Percentiles rank a stretch among this genome's conserved stretches.
phyloP scores from a whole-genome alignment of 306 rosid species.

The Lathyrus sativus region DNA sequence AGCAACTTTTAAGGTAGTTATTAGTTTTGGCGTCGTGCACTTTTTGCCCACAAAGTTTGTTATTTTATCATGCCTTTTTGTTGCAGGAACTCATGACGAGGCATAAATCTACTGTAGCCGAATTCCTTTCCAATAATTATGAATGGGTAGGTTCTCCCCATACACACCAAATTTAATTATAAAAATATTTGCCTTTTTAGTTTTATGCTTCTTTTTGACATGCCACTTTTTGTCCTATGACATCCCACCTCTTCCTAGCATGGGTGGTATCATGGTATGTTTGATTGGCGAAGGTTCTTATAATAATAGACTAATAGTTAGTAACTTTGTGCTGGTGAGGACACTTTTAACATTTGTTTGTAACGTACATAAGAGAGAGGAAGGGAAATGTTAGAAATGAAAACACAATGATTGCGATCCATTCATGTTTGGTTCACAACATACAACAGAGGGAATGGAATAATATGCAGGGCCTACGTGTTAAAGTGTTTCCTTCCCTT shows the following conservation, averaged over 20 bases:
- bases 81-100: conserved; percentile 92
- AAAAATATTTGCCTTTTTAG: neutral
- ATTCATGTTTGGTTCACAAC: neutral
- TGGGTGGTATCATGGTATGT: conserved; percentile 2
- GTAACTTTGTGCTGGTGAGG: conserved; percentile 1
- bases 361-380: neutral
- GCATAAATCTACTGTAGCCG: conserved; percentile 93
- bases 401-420: neutral
- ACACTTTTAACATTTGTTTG: conserved; percentile 2
- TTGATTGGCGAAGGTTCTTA: conserved; percentile 1
- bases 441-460: neutral
- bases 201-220: conserved; percentile 18
- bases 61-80: conserved; percentile 32
- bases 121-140: conserved; percentile 78
- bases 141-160: conserved; percentile 67
- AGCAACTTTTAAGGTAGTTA: conserved; percentile 83
- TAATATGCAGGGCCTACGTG: neutral
- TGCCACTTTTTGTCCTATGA: conserved; percentile 6
- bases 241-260: neutral
- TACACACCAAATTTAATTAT: conserved; percentile 10
- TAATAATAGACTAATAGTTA: neutral
- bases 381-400: neutral
- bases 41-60: neutral
- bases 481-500: neutral
- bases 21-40: neutral